Percentiles rank a stretch among this genome's conserved stretches.
phyloP scores from a whole-genome alignment of 192 early-diverging fungal species.

The Mortierella claussenii region DNA sequence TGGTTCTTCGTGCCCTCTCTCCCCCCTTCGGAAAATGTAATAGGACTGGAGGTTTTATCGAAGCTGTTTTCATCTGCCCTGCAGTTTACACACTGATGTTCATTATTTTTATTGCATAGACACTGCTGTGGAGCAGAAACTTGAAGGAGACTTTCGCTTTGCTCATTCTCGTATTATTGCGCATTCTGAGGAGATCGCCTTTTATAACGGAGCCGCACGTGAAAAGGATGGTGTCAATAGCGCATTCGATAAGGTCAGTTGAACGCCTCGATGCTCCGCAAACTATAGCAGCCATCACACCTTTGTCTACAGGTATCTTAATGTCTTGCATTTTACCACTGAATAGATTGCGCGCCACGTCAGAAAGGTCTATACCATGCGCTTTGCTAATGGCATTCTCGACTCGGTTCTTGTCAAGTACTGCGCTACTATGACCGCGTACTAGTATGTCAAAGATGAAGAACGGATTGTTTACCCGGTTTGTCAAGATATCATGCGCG shows the following conservation, averaged over 20 bases:
- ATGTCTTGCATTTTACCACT: background rate
- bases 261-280: too few relatives aligned
- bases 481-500: too few relatives aligned
- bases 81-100: background rate
- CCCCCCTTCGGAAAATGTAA: slow-evolving; percentile 84
- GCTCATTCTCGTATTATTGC: slow-evolving; percentile 85
- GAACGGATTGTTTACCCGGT: too few relatives aligned
- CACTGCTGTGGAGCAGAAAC: slow-evolving; percentile 79
- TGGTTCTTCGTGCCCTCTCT: slow-evolving; percentile 74
- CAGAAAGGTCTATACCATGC: slow-evolving; percentile 66
- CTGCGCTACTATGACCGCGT: slow-evolving; percentile 73
- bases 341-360: slow-evolving; percentile 61
- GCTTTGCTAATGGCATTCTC: slow-evolving; percentile 72
- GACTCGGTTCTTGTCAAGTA: slow-evolving; percentile 75
- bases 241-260: slow-evolving; percentile 66
- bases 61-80: too few relatives aligned
- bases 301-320: too few relatives aligned
- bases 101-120: slow-evolving; percentile 46
- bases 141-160: slow-evolving; percentile 85
- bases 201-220: slow-evolving; percentile 74
- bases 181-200: slow-evolving; percentile 86
- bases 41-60: too few relatives aligned
- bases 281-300: too few relatives aligned
- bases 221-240: slow-evolving; percentile 76
- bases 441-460: slow-evolving; percentile 61